A percentile compares a stretch with the other conserved stretches of the same genome.
These are phyloP conservation scores for Melastoma candidum DNA, from an alignment of 441 rosid species.

Conservation along the genomic window DNA sequence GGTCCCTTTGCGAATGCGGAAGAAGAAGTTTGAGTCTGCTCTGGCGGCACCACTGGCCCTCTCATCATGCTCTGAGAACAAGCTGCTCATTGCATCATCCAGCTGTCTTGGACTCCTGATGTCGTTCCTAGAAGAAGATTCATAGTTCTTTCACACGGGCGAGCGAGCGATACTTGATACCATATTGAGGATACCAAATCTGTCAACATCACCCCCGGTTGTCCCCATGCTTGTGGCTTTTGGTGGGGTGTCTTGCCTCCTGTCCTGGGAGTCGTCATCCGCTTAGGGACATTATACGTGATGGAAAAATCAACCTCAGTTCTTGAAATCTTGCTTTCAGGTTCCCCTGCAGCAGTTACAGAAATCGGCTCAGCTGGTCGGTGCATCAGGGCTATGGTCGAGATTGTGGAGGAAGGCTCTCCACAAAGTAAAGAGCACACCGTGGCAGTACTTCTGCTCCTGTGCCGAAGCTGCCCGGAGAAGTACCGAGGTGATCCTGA, in stretches of 20 bases:
- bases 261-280: slow-evolving; percentile 51
- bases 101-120: slow-evolving; percentile 60
- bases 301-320: slow-evolving; percentile 63
- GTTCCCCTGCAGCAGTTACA: slow-evolving; percentile 50
- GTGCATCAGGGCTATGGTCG: slow-evolving; percentile 62
- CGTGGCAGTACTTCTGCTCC: slow-evolving; percentile 45
- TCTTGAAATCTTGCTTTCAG: slow-evolving; percentile 43
- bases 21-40: slow-evolving; percentile 36
- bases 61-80: slow-evolving; percentile 63
- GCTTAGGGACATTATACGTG: slow-evolving; percentile 64
- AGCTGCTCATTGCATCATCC: slow-evolving; percentile 36
- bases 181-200: slow-evolving; percentile 59
- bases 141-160: slow-evolving; percentile 39
- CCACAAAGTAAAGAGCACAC: slow-evolving; percentile 54
- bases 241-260: slow-evolving; percentile 43
- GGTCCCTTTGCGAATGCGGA: too few relatives aligned
- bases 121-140: slow-evolving; percentile 24
- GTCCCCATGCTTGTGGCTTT: slow-evolving; percentile 37
- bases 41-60: slow-evolving; percentile 67
- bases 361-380: slow-evolving; percentile 44
- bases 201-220: slow-evolving; percentile 44
- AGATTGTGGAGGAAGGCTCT: slow-evolving; percentile 75
- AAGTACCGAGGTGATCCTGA: slow-evolving; percentile 59
- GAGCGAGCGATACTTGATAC: slow-evolving; percentile 74
- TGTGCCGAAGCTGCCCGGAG: slow-evolving; percentile 49